These are phyloP conservation scores for Blastocystis sp. DNA, from an alignment of 352 stramenopile species.

Conservation along the genomic window DNA sequence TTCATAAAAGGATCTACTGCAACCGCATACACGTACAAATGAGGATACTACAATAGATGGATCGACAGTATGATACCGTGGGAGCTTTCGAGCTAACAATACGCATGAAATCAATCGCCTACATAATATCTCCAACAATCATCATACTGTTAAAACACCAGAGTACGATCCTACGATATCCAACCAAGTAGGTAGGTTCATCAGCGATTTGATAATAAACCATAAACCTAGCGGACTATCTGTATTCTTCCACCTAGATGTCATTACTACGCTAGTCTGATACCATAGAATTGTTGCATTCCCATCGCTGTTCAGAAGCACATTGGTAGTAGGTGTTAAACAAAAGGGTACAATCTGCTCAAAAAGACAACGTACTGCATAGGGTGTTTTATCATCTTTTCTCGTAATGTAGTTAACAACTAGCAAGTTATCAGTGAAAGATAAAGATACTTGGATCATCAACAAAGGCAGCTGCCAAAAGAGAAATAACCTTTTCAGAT, in stretches of 20 bases:
- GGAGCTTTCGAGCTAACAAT: background rate
- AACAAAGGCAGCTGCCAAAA: background rate
- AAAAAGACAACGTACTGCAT: background rate
- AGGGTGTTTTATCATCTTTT: background rate
- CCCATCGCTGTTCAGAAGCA: background rate
- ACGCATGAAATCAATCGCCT: background rate
- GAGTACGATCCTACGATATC: background rate
- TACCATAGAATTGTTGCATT: background rate
- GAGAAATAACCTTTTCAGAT: background rate
- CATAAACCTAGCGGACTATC: background rate
- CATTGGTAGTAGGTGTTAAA: background rate
- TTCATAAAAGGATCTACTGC: background rate
- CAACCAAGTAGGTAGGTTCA: background rate
- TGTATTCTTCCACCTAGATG: background rate
- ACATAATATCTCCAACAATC: background rate
- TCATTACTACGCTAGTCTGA: background rate
- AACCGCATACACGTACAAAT: conserved; percentile 1
- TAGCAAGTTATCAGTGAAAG: background rate
- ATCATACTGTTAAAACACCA: background rate
- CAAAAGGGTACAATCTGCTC: background rate
- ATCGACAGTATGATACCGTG: background rate
- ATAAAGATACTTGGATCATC: background rate
- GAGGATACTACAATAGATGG: background rate
- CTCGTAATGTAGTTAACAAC: background rate
- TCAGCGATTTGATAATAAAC: background rate